Evolutionary conservation across 1,284 basidiomycete species (phyloP).

Genomic region (Athelia sp.): DNA sequence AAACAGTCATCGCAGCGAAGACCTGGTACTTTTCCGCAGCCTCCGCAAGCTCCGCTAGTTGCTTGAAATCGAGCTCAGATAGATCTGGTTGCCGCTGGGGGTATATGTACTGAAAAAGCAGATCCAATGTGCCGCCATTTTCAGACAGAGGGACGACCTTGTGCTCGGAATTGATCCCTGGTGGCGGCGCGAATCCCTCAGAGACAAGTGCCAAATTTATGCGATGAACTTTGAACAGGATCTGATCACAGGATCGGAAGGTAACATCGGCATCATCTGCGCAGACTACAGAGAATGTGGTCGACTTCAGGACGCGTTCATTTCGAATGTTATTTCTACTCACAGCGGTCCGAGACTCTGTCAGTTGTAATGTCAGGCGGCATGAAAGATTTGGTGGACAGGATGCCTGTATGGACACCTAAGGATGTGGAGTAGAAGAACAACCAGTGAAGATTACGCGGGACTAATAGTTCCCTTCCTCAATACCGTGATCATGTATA

Average conservation of each 20-base stretch:
- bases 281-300: too few species aligned
- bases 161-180: conserved; percentile 4
- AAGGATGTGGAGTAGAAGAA: too few species aligned
- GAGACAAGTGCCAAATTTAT: conserved; percentile 21
- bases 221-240: conserved; percentile 20
- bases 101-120: conserved; percentile 14
- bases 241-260: conserved; percentile 22
- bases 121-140: conserved; percentile 5
- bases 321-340: too few species aligned
- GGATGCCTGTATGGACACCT: too few species aligned
- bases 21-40: conserved; percentile 17
- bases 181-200: conserved; percentile 17
- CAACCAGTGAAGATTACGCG: too few species aligned
- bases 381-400: too few species aligned
- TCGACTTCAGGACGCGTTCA: too few species aligned
- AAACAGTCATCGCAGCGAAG: conserved; percentile 8
- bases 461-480: too few species aligned
- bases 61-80: conserved; percentile 2
- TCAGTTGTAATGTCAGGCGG: too few species aligned
- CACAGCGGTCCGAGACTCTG: too few species aligned
- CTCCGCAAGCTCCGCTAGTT: conserved; percentile 8
- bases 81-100: conserved; percentile 9
- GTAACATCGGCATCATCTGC: conserved; percentile 18
- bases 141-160: conserved; percentile 12
- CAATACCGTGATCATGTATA: too few species aligned